A percentile compares a stretch with the other conserved stretches of the same genome.
phyloP scores from a whole-genome alignment of 345 rosid genomes.

The Bruguiera sexangula region DNA sequence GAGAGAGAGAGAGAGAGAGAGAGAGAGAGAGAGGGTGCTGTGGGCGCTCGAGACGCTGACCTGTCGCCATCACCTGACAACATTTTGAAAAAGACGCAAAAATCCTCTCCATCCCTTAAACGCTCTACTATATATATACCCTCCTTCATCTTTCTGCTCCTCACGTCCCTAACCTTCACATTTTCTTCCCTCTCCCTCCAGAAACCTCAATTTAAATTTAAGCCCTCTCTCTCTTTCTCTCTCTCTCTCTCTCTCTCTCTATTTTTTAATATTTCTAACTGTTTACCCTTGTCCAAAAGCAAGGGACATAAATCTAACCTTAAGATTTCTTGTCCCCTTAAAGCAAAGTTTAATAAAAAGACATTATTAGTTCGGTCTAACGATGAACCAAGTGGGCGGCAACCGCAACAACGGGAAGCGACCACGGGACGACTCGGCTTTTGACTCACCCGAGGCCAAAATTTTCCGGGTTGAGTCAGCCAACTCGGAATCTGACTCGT shows the following conservation, averaged over 20 bases:
- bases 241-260: neutral
- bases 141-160: slow-evolving; percentile 17
- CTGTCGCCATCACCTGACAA: slow-evolving; percentile 20
- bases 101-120: slow-evolving; percentile 6
- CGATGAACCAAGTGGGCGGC: slow-evolving; percentile 8
- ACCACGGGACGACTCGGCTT: slow-evolving; percentile 16
- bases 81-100: neutral
- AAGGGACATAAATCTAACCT: no score
- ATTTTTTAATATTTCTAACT: neutral
- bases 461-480: slow-evolving; percentile 23
- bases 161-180: slow-evolving; percentile 1
- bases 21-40: slow-evolving; percentile 20
- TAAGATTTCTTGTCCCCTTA: no score
- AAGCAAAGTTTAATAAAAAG: neutral
- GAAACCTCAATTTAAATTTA: no score
- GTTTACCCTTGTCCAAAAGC: no score
- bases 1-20: slow-evolving; percentile 3
- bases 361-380: neutral
- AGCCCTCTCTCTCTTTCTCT: slow-evolving; percentile 23
- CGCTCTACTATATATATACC: slow-evolving; percentile 44
- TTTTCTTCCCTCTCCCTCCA: neutral
- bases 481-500: neutral
- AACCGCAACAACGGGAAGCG: slow-evolving; percentile 24
- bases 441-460: slow-evolving; percentile 27
- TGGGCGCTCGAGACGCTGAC: slow-evolving; percentile 42